These are phyloP conservation scores for Aspergillus proliferans DNA, from an alignment of 2,329 filamentous ascomycete genomes.

Conservation along the genomic window DNA sequence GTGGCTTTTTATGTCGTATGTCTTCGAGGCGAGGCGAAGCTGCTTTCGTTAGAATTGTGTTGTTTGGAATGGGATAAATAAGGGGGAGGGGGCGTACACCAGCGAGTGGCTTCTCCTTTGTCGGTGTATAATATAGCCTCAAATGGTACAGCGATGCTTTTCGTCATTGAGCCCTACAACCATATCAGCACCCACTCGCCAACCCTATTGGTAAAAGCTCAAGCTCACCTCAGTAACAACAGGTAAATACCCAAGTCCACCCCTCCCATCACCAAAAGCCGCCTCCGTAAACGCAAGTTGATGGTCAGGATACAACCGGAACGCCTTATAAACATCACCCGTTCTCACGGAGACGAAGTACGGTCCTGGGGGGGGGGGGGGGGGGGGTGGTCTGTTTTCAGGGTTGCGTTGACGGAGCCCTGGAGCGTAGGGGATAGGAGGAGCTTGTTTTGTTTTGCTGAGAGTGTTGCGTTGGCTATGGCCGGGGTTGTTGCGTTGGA, in stretches of 20 bases:
- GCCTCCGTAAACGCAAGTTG: not conserved
- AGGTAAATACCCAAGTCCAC: not conserved
- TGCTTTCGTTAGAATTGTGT: not conserved
- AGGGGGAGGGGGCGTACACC: not conserved
- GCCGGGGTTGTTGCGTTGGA: not conserved
- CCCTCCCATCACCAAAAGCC: not conserved
- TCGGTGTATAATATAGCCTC: not conserved
- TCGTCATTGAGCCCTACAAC: not conserved
- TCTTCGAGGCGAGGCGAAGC: not conserved
- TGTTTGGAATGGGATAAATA: not conserved
- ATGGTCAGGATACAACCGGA: not conserved
- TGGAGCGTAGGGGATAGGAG: not conserved
- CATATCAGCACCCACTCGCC: not conserved
- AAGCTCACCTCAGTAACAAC: not conserved
- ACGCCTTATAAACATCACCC: not conserved
- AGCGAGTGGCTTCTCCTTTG: not conserved
- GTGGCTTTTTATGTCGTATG: not conserved
- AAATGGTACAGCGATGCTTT: not conserved
- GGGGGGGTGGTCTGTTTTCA: not conserved
- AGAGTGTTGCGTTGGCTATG: not conserved
- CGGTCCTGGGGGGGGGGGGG: no score
- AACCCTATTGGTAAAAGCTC: not conserved
- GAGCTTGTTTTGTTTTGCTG: not conserved
- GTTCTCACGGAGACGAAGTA: not conserved
- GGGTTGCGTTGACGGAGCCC: not conserved